Evolutionary conservation across 2,329 filamentous ascomycete species (phyloP).

Genomic region (Coniochaeta prunicola): DNA sequence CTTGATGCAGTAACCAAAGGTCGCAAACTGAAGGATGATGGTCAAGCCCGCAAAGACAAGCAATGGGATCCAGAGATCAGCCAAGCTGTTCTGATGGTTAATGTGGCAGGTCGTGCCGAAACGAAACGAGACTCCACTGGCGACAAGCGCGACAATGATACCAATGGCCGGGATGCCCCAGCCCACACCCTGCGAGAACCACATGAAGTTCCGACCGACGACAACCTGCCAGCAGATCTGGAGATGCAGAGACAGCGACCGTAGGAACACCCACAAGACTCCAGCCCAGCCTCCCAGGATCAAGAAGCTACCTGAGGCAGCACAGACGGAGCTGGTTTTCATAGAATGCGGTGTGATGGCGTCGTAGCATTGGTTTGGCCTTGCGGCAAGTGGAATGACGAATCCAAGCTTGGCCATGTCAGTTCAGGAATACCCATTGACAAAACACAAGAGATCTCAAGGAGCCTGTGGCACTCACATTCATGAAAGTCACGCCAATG

Average conservation of each 20-base stretch:
- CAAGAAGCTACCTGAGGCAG: conserved; percentile 79
- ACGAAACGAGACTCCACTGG: conserved; percentile 90
- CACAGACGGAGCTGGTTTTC: conserved; percentile 73
- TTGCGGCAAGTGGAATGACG: conserved; percentile 74
- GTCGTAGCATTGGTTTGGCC: conserved; percentile 79
- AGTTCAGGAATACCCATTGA: neutral
- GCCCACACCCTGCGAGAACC: conserved; percentile 68
- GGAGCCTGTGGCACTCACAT: conserved; percentile 45
- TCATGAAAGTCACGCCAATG: conserved; percentile 68
- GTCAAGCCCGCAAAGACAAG: conserved; percentile 70
- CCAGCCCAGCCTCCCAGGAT: conserved; percentile 79
- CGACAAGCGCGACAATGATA: conserved; percentile 66
- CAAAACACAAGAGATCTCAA: neutral
- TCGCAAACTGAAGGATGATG: conserved; percentile 73
- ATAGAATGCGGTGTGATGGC: conserved; percentile 91
- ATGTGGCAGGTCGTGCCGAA: conserved; percentile 92
- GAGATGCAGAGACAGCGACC: conserved; percentile 85
- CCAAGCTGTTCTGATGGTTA: conserved; percentile 78
- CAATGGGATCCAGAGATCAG: conserved; percentile 85
- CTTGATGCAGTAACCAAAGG: conserved; percentile 88
- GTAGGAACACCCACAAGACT: conserved; percentile 85
- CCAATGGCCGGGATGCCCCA: conserved; percentile 79
- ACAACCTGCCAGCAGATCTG: conserved; percentile 97
- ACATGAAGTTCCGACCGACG: conserved; percentile 85
- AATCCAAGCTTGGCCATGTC: conserved; percentile 63